phyloP scores from a whole-genome alignment of 1,284 basidiomycete genomes.

The Malassezia caprae region DNA sequence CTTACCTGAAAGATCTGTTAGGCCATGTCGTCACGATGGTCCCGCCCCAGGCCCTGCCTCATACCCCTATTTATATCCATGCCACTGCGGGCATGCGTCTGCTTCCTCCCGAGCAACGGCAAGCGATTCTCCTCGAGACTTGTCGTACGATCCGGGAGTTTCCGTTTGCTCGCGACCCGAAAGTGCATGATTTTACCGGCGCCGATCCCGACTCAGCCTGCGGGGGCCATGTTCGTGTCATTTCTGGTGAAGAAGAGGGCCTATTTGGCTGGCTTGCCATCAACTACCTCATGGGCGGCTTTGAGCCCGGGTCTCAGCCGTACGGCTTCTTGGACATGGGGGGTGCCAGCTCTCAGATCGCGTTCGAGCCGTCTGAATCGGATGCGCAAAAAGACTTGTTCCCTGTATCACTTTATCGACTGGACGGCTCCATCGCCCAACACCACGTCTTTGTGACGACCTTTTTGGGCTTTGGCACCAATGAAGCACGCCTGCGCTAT shows the following conservation, averaged over 20 bases:
- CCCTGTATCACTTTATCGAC: conserved; percentile 67
- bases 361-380: conserved; percentile 60
- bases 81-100: conserved; percentile 97
- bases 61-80: conserved; percentile 83
- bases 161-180: conserved; percentile 33
- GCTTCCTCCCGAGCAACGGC: conserved; percentile 61
- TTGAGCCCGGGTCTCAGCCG: conserved; percentile 56
- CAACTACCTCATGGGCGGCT: conserved; percentile 98
- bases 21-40: conserved; percentile 71
- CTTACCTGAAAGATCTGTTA: conserved; percentile 72
- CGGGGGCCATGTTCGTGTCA: conserved; percentile 79
- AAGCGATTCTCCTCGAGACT: conserved; percentile 62
- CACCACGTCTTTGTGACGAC: conserved; percentile 96
- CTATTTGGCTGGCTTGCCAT: conserved; percentile 95
- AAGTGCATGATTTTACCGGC: neutral
- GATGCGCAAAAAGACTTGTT: conserved; percentile 49
- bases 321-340: conserved; percentile 99
- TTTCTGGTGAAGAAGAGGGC: conserved; percentile 95
- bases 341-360: conserved; percentile 94
- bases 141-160: conserved; percentile 62
- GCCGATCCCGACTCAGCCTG: conserved; percentile 45
- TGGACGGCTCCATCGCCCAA: conserved; percentile 73
- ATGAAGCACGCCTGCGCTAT: conserved; percentile 85
- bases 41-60: conserved; percentile 67
- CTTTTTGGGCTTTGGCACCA: conserved; percentile 96